Conservation (phyloP, 805 yeast species). For the Saccharomyces eubayanus region DNA sequence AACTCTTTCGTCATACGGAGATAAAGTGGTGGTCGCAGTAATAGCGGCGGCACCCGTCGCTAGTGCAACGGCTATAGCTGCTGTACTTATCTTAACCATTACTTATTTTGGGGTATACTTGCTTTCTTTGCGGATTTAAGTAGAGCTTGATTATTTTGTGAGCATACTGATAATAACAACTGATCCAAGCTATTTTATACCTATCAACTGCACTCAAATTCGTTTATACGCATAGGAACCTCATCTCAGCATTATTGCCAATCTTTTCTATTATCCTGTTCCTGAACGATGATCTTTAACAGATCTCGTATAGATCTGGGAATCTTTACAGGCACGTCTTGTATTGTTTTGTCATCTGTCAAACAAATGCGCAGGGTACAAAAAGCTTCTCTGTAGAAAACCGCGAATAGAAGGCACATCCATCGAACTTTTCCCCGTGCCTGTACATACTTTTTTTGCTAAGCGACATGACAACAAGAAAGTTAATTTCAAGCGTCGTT, state of each 20-base stretch:
- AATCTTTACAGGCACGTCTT: not conserved
- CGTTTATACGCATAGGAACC: not conserved
- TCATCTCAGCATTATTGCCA: not conserved
- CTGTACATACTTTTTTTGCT: not conserved
- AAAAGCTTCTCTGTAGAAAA: not conserved
- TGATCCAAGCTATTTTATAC: not conserved
- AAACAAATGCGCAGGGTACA: not conserved
- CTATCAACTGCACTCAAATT: not conserved
- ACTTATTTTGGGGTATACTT: constrained; percentile 10
- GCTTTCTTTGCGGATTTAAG: not conserved
- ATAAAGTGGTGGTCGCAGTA: constrained; percentile 6
- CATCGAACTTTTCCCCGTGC: not conserved
- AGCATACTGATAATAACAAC: not conserved
- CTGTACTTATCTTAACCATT: constrained; percentile 24
- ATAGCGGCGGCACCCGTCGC: constrained; percentile 7
- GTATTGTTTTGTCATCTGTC: not conserved
- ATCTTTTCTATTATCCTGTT: not conserved
- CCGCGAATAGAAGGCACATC: not conserved
- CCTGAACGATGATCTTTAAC: not conserved
- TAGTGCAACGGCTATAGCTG: constrained; percentile 10
- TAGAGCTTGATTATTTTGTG: not conserved
- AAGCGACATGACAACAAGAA: not conserved
- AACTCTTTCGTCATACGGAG: constrained; percentile 3
- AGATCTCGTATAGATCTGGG: not conserved
- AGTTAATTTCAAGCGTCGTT: not conserved